Evolutionary conservation across 2,329 filamentous ascomycete species (phyloP).

Genomic region (Xylaria sp.): DNA sequence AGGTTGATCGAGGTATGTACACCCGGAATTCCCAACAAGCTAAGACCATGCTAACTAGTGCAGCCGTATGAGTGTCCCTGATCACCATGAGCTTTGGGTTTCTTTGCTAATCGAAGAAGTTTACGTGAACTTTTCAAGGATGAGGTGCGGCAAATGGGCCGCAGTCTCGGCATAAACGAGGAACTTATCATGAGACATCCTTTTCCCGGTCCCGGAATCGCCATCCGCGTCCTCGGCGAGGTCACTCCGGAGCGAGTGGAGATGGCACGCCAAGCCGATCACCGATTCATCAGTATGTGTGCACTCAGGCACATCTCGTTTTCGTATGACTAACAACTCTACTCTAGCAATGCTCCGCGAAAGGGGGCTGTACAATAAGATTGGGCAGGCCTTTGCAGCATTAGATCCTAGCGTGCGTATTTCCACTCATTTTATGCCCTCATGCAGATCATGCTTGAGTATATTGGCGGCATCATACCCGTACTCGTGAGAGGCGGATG

Average conservation of each 20-base stretch:
- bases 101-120: not conserved
- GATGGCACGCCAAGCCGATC: slow-evolving; percentile 76
- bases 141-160: slow-evolving; percentile 72
- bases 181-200: slow-evolving; percentile 80
- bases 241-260: slow-evolving; percentile 78
- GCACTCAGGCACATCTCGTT: slow-evolving; percentile 44
- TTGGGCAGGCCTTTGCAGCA: not conserved
- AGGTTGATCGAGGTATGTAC: slow-evolving; percentile 68
- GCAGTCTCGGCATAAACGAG: slow-evolving; percentile 69
- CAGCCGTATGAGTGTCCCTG: no score
- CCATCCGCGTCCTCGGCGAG: slow-evolving; percentile 80
- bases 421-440: not conserved
- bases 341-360: slow-evolving; percentile 25
- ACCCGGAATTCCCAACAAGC: no score
- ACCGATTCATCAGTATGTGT: slow-evolving; percentile 29
- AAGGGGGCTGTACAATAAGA: not conserved
- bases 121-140: slow-evolving; percentile 63
- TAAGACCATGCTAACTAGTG: no score
- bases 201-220: slow-evolving; percentile 72
- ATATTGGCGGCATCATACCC: no score
- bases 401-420: not conserved
- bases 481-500: no score
- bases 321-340: not conserved
- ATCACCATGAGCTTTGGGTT: not conserved
- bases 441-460: no score